A percentile compares a stretch with the other conserved stretches of the same genome.
Conservation (phyloP, 2,329 filamentous ascomycete genomes). For the Fusarium subglutinans region DNA sequence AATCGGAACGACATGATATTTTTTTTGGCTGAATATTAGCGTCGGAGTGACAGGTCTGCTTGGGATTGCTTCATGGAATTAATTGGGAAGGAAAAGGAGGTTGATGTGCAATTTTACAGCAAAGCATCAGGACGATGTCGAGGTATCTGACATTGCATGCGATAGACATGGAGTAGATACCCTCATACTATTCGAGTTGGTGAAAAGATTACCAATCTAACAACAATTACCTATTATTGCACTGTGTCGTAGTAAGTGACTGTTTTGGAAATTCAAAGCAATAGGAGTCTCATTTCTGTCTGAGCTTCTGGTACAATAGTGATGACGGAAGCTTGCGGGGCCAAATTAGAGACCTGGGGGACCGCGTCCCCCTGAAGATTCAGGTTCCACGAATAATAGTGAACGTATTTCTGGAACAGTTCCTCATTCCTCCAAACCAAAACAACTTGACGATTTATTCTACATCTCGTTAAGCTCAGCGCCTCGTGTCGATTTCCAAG, state of each 20-base stretch:
- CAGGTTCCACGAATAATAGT: slow-evolving; percentile 24
- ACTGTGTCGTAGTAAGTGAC: background rate
- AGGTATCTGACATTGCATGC: slow-evolving; percentile 19
- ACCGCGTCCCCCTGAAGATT: slow-evolving; percentile 34
- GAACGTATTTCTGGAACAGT: slow-evolving; percentile 22
- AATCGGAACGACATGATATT: slow-evolving; percentile 25
- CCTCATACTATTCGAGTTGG: slow-evolving; percentile 9
- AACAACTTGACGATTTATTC: slow-evolving; percentile 17
- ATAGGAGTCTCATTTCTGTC: slow-evolving; percentile 19
- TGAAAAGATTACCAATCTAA: slow-evolving; percentile 10
- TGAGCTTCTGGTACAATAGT: background rate
- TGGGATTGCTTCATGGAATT: slow-evolving; percentile 36
- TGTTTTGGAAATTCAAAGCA: background rate
- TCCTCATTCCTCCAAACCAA: slow-evolving; percentile 25
- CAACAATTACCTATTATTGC: background rate
- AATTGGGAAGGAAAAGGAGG: slow-evolving; percentile 19
- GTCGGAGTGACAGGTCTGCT: slow-evolving; percentile 37
- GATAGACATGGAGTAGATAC: slow-evolving; percentile 30
- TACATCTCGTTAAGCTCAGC: background rate
- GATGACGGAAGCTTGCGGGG: slow-evolving; percentile 39
- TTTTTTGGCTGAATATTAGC: slow-evolving; percentile 43
- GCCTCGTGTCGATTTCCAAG: background rate
- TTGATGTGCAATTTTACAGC: slow-evolving; percentile 23
- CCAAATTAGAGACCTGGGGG: slow-evolving; percentile 31
- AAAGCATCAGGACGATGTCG: slow-evolving; percentile 14